Percentiles rank a stretch among this genome's conserved stretches.
These are phyloP conservation scores for Fusarium nisikadoi DNA, from an alignment of 2,329 filamentous ascomycete species.

Conservation along the genomic window DNA sequence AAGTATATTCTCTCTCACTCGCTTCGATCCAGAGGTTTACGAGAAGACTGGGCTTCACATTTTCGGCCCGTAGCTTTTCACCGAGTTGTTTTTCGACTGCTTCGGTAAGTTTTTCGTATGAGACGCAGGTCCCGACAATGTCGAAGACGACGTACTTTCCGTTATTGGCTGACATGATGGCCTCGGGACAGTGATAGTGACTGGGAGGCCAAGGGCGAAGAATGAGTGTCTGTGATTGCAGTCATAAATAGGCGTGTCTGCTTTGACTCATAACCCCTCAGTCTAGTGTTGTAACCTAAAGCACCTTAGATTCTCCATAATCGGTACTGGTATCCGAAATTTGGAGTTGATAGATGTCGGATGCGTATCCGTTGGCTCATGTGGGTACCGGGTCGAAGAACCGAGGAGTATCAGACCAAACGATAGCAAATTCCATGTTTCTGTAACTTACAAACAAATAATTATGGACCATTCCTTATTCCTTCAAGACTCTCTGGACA, in stretches of 20 bases:
- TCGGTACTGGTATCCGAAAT: not conserved
- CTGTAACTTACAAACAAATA: not conserved
- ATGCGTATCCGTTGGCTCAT: not conserved
- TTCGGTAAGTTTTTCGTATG: conserved; percentile 39
- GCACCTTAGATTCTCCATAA: not conserved
- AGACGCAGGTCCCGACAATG: conserved; percentile 29
- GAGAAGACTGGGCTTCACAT: conserved; percentile 55
- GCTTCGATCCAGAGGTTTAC: conserved; percentile 59
- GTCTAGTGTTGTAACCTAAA: not conserved
- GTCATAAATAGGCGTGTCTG: not conserved
- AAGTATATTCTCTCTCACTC: conserved; percentile 62
- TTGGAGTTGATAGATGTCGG: not conserved
- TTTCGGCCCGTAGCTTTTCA: conserved; percentile 50
- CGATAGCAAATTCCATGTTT: not conserved
- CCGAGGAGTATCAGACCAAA: not conserved
- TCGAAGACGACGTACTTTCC: conserved; percentile 34
- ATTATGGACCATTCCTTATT: fast-evolving
- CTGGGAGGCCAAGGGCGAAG: fast-evolving
- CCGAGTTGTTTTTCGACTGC: conserved; percentile 56
- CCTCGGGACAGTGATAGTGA: not conserved
- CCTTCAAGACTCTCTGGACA: fast-evolving
- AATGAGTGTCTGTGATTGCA: not conserved
- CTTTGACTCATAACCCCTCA: not conserved
- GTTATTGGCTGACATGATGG: not conserved
- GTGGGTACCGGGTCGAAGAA: not conserved